Conservation (phyloP, 2,329 filamentous ascomycete species). For the Pyrenophora graminea region DNA sequence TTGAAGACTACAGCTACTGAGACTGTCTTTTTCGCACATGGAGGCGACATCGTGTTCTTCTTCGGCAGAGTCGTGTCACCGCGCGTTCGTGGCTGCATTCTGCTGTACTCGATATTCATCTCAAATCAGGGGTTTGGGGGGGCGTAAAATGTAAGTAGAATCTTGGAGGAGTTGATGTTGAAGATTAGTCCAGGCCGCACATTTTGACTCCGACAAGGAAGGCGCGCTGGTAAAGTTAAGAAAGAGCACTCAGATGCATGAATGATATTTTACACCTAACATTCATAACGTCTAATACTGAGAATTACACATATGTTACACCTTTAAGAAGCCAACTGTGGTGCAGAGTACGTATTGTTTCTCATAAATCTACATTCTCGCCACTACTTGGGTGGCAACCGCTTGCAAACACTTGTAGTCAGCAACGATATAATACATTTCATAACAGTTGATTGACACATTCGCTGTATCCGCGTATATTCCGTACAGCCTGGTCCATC, state of each 20-base stretch:
- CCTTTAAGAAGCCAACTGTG: no score
- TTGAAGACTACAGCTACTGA: conserved; percentile 36
- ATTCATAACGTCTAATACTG: no score
- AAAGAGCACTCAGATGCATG: background rate
- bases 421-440: no score
- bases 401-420: background rate
- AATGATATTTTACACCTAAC: no score
- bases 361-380: conserved; percentile 3
- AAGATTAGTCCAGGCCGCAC: conserved; percentile 7
- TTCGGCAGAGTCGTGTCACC: background rate
- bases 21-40: conserved; percentile 15
- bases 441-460: background rate
- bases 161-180: background rate
- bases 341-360: background rate
- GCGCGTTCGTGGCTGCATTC: background rate
- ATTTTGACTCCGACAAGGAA: conserved; percentile 14
- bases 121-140: no score
- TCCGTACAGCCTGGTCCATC: background rate
- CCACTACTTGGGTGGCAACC: conserved; percentile 3
- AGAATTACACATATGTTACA: no score
- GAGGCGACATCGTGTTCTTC: background rate
- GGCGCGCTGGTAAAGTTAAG: conserved; percentile 1
- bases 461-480: background rate
- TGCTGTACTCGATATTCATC: conserved; percentile 6
- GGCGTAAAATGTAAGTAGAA: background rate